A percentile compares a stretch with the other conserved stretches of the same genome.
Conservation (phyloP, 192 early-diverging fungal species). For the Piromyces sp. region DNA sequence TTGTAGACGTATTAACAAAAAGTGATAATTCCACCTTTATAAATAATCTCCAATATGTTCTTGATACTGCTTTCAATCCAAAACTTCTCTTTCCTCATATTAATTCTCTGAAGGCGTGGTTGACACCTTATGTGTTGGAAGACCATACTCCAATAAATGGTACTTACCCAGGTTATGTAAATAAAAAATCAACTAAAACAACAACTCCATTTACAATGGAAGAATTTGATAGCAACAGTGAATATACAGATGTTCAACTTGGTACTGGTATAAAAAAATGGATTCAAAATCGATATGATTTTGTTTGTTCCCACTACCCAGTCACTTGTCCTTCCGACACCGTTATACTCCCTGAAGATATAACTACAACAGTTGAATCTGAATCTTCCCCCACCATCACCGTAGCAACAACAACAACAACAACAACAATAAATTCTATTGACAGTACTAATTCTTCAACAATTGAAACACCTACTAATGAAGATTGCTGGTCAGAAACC, state of each 20-base stretch:
- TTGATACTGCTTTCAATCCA: not conserved
- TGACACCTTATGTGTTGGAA: not conserved
- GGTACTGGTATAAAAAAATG: not conserved
- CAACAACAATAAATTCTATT: too few relatives aligned
- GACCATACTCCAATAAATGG: not conserved
- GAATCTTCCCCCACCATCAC: not conserved
- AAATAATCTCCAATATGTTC: not conserved
- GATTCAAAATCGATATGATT: not conserved
- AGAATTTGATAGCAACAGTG: not conserved
- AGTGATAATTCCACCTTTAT: not conserved
- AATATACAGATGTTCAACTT: not conserved
- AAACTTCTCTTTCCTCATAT: not conserved
- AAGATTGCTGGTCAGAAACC: not conserved
- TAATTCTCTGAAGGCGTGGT: not conserved
- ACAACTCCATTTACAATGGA: not conserved
- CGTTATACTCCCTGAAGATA: too few relatives aligned
- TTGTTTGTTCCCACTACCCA: not conserved
- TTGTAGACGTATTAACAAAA: not conserved
- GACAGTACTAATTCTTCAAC: too few relatives aligned
- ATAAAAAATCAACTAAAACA: not conserved
- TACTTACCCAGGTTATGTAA: not conserved
- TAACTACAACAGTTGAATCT: too few relatives aligned
- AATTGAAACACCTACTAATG: not conserved
- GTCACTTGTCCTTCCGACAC: not conserved
- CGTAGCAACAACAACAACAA: too few relatives aligned